phyloP scores from a whole-genome alignment of 352 stramenopile species.

The Phytophthora uliginosa region DNA sequence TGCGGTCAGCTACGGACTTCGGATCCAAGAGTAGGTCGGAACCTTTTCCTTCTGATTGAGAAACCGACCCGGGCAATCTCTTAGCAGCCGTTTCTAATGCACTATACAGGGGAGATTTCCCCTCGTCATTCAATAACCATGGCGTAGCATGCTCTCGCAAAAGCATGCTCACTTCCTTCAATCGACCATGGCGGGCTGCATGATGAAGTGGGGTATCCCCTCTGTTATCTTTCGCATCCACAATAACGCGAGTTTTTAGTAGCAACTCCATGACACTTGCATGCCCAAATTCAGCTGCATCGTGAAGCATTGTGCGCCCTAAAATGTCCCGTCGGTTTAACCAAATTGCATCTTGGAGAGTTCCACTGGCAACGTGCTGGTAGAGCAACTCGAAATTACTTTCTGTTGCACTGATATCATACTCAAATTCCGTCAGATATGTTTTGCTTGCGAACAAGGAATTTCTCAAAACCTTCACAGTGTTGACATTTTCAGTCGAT shows the following conservation, averaged over 20 bases:
- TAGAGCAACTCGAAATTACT: constrained; percentile 73
- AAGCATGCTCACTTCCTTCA: constrained; percentile 68
- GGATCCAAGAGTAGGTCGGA: constrained; percentile 3
- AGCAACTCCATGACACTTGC: constrained; percentile 60
- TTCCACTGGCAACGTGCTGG: constrained; percentile 48
- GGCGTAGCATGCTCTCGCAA: constrained; percentile 50
- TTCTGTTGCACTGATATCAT: constrained; percentile 58
- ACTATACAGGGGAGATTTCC: constrained; percentile 63
- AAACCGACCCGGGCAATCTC: neutral
- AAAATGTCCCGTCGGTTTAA: constrained; percentile 65
- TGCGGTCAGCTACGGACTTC: constrained; percentile 24
- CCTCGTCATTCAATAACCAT: constrained; percentile 57
- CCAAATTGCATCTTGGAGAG: constrained; percentile 50
- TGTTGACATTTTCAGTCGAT: neutral
- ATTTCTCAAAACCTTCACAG: neutral
- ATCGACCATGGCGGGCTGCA: constrained; percentile 49
- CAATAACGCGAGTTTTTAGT: constrained; percentile 54
- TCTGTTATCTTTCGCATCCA: constrained; percentile 47
- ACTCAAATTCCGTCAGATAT: constrained; percentile 72
- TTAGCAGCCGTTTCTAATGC: constrained; percentile 58
- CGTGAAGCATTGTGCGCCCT: constrained; percentile 71
- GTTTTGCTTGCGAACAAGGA: constrained; percentile 36
- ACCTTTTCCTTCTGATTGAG: neutral
- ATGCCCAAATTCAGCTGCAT: constrained; percentile 67
- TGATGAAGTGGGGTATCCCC: constrained; percentile 71